Evolutionary conservation across 805 yeast species (phyloP).

Genomic region (Barnettozyma vustinii): DNA sequence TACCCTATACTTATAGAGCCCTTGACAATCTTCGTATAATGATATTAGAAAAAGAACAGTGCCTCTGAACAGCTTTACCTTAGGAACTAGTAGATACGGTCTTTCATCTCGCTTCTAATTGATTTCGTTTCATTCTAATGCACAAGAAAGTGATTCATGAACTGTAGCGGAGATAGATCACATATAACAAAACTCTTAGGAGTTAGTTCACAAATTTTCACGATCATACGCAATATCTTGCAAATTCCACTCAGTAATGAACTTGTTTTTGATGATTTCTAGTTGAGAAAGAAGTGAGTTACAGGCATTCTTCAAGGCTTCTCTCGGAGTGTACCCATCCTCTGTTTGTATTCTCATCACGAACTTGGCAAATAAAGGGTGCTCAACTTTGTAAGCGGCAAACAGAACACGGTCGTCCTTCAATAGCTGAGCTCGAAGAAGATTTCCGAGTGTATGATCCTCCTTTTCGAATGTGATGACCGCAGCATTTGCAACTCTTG

Average conservation of each 20-base stretch:
- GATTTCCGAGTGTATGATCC: slow-evolving; percentile 93
- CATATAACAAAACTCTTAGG: neutral
- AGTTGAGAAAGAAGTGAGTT: slow-evolving; percentile 75
- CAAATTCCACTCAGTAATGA: slow-evolving; percentile 89
- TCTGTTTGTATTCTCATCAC: slow-evolving; percentile 93
- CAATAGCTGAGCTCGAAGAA: slow-evolving; percentile 79
- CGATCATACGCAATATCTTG: slow-evolving; percentile 57
- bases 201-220: neutral
- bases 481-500: slow-evolving; percentile 92
- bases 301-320: slow-evolving; percentile 88
- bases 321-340: slow-evolving; percentile 88
- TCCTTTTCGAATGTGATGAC: slow-evolving; percentile 91
- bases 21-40: neutral
- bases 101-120: neutral
- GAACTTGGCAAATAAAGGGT: slow-evolving; percentile 94
- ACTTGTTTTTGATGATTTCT: slow-evolving; percentile 66
- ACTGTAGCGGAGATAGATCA: too few relatives aligned
- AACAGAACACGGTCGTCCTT: slow-evolving; percentile 86
- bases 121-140: neutral
- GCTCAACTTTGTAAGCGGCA: slow-evolving; percentile 97
- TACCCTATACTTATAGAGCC: slow-evolving; percentile 4
- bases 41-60: neutral
- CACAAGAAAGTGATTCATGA: neutral
- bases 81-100: neutral
- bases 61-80: neutral